Evolutionary conservation across 2,329 filamentous ascomycete species (phyloP).

Genomic region (Sclerotinia trifoliorum): DNA sequence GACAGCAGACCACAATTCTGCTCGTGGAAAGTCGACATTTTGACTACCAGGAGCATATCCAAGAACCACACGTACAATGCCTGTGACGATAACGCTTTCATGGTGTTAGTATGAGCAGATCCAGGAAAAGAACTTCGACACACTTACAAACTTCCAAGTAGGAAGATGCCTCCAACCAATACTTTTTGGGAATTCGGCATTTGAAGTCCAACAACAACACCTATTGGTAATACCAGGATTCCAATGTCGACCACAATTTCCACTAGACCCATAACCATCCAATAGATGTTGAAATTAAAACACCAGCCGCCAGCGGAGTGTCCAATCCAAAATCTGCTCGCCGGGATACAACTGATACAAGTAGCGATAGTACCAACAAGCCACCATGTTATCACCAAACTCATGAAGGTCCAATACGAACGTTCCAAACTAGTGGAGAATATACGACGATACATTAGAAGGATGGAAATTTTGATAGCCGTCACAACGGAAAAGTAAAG

Average conservation of each 20-base stretch:
- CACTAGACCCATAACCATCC: slow-evolving; percentile 14
- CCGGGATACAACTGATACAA: slow-evolving; percentile 15
- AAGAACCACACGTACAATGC: slow-evolving; percentile 22
- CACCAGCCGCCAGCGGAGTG: slow-evolving; percentile 17
- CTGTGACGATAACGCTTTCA: slow-evolving; percentile 24
- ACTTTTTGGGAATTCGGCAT: slow-evolving; percentile 19
- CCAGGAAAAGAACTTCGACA: not conserved
- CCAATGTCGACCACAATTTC: slow-evolving; percentile 18
- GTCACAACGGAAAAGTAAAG: slow-evolving; percentile 20
- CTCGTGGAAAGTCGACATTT: slow-evolving; percentile 23
- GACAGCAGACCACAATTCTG: slow-evolving; percentile 26
- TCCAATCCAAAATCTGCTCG: slow-evolving; percentile 14
- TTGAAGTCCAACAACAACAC: slow-evolving; percentile 8
- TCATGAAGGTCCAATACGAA: not conserved
- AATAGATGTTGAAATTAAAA: slow-evolving; percentile 23
- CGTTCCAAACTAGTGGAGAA: not conserved
- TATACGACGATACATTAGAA: slow-evolving; percentile 21
- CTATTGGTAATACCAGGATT: slow-evolving; percentile 17
- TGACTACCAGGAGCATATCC: slow-evolving; percentile 24
- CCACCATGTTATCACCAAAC: slow-evolving; percentile 4
- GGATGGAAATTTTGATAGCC: slow-evolving; percentile 21
- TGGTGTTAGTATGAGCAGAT: not conserved
- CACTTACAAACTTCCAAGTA: slow-evolving; percentile 21
- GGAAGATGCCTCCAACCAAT: slow-evolving; percentile 17
- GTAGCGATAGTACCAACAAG: slow-evolving; percentile 8